Conservation (phyloP, 306 rosid genomes). For the Vicia villosa region DNA sequence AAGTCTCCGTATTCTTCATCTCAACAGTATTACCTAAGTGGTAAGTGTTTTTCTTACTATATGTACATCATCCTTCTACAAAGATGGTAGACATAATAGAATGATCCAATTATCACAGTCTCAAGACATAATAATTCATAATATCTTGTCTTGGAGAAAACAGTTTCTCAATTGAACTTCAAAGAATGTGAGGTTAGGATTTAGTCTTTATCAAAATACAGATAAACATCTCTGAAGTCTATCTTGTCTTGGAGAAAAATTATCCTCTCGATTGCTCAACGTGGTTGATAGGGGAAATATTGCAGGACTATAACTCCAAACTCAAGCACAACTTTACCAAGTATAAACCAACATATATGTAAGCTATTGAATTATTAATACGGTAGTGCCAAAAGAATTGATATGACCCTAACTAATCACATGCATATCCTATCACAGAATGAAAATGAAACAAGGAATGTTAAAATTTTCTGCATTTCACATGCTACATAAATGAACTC, state of each 20-base stretch:
- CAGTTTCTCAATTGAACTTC: background rate
- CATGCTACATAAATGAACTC: slow-evolving; percentile 1
- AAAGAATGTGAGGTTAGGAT: background rate
- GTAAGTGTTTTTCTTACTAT: background rate
- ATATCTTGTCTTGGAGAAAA: no score
- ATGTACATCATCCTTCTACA: background rate
- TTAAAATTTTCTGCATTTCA: slow-evolving; percentile 5
- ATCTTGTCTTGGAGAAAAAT: background rate
- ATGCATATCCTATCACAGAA: slow-evolving; percentile 12
- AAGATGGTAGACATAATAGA: no score
- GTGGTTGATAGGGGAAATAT: background rate
- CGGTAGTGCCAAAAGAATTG: background rate
- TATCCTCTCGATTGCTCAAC: background rate
- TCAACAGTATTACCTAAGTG: background rate
- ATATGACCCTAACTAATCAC: background rate
- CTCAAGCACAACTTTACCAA: background rate
- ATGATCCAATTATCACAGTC: no score
- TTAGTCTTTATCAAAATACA: background rate
- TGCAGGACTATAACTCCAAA: background rate
- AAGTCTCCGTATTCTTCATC: background rate
- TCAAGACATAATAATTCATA: no score
- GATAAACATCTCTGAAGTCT: background rate
- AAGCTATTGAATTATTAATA: background rate
- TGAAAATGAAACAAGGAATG: slow-evolving; percentile 12
- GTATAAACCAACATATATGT: background rate